Evolutionary conservation across 225 moss, liverwort and hornwort genomes (phyloP).

Genomic region (Pseudoscleropodium purum): DNA sequence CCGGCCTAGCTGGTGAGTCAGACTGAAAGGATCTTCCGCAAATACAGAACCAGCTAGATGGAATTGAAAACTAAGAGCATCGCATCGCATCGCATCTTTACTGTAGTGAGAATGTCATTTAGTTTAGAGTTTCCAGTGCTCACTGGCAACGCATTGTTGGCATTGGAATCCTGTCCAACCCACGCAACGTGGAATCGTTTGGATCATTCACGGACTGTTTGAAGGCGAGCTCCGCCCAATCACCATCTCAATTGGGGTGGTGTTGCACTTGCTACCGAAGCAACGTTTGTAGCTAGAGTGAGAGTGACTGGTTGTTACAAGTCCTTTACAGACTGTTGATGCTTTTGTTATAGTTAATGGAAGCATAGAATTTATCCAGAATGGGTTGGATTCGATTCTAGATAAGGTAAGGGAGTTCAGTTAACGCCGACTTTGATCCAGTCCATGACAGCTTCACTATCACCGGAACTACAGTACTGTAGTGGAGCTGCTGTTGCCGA

Average conservation of each 20-base stretch:
- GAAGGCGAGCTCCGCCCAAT: no score
- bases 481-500: neutral
- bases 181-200: neutral
- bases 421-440: neutral
- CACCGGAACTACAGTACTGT: neutral
- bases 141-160: neutral
- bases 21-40: neutral
- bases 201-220: neutral
- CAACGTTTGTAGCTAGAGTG: neutral
- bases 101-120: neutral
- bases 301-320: neutral
- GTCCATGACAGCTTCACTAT: neutral
- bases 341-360: neutral
- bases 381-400: neutral
- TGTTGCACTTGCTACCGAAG: neutral
- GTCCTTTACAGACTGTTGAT: neutral
- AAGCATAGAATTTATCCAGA: neutral
- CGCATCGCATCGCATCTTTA: neutral
- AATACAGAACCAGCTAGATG: neutral
- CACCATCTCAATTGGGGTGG: neutral
- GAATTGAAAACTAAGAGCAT: neutral
- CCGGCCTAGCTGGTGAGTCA: neutral
- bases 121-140: neutral
- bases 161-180: neutral
- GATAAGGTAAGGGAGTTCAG: neutral